Base-by-base conservation (phyloP, 2,329 filamentous ascomycete genomes). In the Arthroderma sp. region DNA sequence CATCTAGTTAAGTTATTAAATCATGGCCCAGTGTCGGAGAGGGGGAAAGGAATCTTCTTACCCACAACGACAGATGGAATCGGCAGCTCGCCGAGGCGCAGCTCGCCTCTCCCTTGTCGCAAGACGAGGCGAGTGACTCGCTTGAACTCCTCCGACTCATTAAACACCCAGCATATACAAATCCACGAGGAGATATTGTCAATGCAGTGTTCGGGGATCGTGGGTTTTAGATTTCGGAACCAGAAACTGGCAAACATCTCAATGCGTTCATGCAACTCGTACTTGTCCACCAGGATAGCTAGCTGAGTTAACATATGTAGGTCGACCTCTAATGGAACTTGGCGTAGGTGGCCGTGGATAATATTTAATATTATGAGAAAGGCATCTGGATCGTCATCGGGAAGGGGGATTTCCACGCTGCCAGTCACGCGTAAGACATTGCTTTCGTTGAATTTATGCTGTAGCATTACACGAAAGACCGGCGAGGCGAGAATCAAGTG, bases 341-440 rank as follows among this genome's bases (percentile, higher is more conserved):
- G 60, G 2, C 66, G 57, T 13, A 71, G 64, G 1, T 64, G 57
- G 13, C 62, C 63, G 52, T 73, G 70, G 4, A 64, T 61, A 33
- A 73, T 69, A 15, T 66, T 58, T 19, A 71, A 59, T 13, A 71
- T 61, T 13, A 67, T 59, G 2, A 63, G 55, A 47, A 71, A 61
- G 1, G 66, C 60, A 15, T 63, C 58, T 0, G 65, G 65, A 8
- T 67, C 63, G 44, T 73, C 70, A 1, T 69, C 66, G 0, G 70
- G 69, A 0, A 73, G 61, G 13, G 55, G 43, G 33, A 63, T 58
- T 41, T 62, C 56, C 2, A 62, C 60, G 3, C 56, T 61, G 9
- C 60, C 60, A 9, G 56, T 60, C 25, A 47, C 17, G 4, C 52
- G 53, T 25, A 62, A 33, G 2, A 43, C 41, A 31, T 58, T 59